These are phyloP conservation scores for Aechmea fasciata DNA, from an alignment of 176 grass and related monocot species.

Conservation along the genomic window DNA sequence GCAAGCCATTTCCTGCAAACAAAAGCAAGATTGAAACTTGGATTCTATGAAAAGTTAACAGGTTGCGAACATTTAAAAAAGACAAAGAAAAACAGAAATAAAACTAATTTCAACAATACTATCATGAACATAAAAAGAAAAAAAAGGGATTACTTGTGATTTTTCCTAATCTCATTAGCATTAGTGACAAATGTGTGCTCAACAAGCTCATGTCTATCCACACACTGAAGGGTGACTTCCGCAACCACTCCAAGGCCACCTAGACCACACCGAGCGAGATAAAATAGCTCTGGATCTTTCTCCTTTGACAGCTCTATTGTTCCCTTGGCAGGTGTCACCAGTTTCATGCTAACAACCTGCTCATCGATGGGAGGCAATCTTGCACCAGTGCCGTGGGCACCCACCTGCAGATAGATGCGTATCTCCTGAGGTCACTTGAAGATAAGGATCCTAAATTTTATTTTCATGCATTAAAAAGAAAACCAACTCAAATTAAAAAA, in stretches of 20 bases:
- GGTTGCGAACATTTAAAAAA: conserved; percentile 10
- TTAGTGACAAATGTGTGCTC: conserved; percentile 85
- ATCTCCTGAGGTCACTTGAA: too few relatives aligned
- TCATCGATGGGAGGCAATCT: conserved; percentile 83
- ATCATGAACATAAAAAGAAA: not conserved
- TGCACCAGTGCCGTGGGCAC: conserved; percentile 88
- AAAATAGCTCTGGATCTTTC: conserved; percentile 88
- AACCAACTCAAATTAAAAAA: too few relatives aligned
- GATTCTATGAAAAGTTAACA: conserved; percentile 5
- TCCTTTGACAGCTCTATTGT: conserved; percentile 72
- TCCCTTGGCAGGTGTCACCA: conserved; percentile 86
- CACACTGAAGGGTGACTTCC: conserved; percentile 77
- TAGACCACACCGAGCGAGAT: conserved; percentile 69
- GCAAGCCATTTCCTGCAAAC: conserved; percentile 75
- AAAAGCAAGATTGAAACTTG: conserved; percentile 7
- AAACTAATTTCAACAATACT: conserved; percentile 3
- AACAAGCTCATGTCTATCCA: conserved; percentile 70
- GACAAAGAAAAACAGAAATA: too few relatives aligned
- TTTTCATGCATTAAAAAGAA: too few relatives aligned
- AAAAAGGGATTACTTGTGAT: conserved; percentile 64
- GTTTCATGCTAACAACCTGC: conserved; percentile 91
- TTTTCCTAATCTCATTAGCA: conserved; percentile 66
- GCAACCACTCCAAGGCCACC: conserved; percentile 67
- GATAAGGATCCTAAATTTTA: too few relatives aligned
- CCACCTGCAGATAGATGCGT: conserved; percentile 41